These are phyloP conservation scores for Astrephomene gubernaculifera DNA, from an alignment of 139 green algal genomes.

Conservation along the genomic window DNA sequence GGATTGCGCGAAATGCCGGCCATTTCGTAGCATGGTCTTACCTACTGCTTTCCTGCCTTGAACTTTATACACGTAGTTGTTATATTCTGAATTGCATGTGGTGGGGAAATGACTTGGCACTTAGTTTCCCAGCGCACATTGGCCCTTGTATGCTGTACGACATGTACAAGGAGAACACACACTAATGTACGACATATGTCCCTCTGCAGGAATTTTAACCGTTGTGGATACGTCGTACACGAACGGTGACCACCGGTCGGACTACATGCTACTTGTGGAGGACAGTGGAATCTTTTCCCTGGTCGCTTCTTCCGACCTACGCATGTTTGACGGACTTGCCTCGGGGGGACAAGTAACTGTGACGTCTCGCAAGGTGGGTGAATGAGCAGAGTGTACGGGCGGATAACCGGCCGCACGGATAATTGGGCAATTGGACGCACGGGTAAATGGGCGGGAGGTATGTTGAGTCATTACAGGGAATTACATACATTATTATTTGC, in stretches of 20 bases:
- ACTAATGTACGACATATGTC: neutral
- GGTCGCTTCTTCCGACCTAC: no score
- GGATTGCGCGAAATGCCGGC: no score
- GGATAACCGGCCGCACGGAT: no score
- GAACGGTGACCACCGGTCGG: neutral
- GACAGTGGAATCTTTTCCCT: slow-evolving; percentile 11
- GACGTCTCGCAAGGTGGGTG: no score
- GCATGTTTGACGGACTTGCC: neutral
- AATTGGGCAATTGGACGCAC: no score
- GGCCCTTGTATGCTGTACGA: neutral
- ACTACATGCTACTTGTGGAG: slow-evolving; percentile 18
- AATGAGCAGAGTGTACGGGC: no score
- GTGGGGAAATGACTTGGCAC: neutral
- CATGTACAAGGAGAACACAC: neutral
- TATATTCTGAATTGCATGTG: neutral
- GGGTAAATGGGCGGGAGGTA: no score
- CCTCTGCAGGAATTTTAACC: neutral
- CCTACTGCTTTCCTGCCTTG: neutral
- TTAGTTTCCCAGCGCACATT: neutral
- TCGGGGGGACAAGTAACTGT: neutral
- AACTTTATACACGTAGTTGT: neutral
- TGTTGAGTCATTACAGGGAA: no score
- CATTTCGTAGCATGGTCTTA: no score
- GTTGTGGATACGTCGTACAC: slow-evolving; percentile 18
- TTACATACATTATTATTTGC: no score